Evolutionary conservation across 257 asterid genomes (phyloP).

Genomic region (Fraxinus excelsior): DNA sequence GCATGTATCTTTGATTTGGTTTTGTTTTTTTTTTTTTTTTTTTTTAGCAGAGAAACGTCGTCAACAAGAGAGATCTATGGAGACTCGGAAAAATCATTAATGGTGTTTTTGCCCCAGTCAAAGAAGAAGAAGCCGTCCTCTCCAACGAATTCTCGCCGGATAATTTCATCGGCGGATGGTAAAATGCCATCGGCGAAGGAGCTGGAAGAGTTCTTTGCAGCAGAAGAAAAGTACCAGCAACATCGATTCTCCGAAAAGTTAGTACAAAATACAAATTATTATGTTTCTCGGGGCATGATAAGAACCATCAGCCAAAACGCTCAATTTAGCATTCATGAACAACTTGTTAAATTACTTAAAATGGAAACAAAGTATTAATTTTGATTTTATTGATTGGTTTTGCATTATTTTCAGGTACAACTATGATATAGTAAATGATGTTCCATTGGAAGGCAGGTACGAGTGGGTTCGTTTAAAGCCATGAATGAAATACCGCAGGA

Average conservation of each 20-base stretch:
- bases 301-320: not conserved
- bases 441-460: constrained; percentile 29
- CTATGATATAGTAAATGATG: constrained; percentile 29
- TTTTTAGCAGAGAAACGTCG: constrained; percentile 26
- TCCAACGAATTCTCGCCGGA: not conserved
- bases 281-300: constrained; percentile 9
- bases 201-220: constrained; percentile 48
- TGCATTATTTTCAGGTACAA: constrained; percentile 32
- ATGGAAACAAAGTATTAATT: not conserved
- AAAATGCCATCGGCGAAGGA: constrained; percentile 33
- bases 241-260: constrained; percentile 44
- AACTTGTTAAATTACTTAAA: not conserved
- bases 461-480: constrained; percentile 27
- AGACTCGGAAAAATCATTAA: constrained; percentile 13
- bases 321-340: not conserved
- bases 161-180: not conserved
- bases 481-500: not conserved
- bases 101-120: constrained; percentile 11
- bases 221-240: constrained; percentile 39
- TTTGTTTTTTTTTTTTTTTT: not conserved
- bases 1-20: too few relatives aligned
- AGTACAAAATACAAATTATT: constrained; percentile 14
- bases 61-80: constrained; percentile 24
- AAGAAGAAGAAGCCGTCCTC: not conserved
- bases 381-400: constrained; percentile 2